Conservation (phyloP, 495 filamentous ascomycete genomes). For the Neurospora africana region DNA sequence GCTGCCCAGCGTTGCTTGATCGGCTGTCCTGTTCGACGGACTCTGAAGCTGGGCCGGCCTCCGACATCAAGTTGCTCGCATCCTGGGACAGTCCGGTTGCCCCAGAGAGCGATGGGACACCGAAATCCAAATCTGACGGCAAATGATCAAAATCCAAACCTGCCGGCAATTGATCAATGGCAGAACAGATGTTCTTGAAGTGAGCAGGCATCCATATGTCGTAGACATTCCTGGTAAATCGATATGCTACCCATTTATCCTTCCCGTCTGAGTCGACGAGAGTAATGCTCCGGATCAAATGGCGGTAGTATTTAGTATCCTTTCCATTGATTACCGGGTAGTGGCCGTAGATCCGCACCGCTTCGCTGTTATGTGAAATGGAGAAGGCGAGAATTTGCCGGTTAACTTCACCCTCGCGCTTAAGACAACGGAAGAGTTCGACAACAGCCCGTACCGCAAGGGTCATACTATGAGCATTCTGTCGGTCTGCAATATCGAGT, state of each 20-base stretch:
- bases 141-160: too few species aligned
- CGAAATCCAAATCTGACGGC: too few species aligned
- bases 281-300: neutral
- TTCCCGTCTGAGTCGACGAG: neutral
- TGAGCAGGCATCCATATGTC: too few species aligned
- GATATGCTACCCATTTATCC: conserved; percentile 1
- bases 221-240: too few species aligned
- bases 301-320: conserved; percentile 6
- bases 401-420: conserved; percentile 28
- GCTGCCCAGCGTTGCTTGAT: too few species aligned
- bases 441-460: conserved; percentile 26
- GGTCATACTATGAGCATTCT: conserved; percentile 23
- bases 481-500: conserved; percentile 10
- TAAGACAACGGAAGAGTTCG: conserved; percentile 22
- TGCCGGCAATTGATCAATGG: too few species aligned
- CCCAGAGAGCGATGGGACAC: too few species aligned
- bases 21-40: too few species aligned
- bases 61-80: too few species aligned
- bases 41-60: too few species aligned
- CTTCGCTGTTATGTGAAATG: conserved; percentile 35
- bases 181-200: too few species aligned
- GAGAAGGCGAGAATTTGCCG: conserved; percentile 36
- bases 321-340: conserved; percentile 14
- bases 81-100: too few species aligned
- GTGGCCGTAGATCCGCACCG: conserved; percentile 32